Evolutionary conservation across 2,329 filamentous ascomycete species (phyloP).

Genomic region (Cladosporium sp.): DNA sequence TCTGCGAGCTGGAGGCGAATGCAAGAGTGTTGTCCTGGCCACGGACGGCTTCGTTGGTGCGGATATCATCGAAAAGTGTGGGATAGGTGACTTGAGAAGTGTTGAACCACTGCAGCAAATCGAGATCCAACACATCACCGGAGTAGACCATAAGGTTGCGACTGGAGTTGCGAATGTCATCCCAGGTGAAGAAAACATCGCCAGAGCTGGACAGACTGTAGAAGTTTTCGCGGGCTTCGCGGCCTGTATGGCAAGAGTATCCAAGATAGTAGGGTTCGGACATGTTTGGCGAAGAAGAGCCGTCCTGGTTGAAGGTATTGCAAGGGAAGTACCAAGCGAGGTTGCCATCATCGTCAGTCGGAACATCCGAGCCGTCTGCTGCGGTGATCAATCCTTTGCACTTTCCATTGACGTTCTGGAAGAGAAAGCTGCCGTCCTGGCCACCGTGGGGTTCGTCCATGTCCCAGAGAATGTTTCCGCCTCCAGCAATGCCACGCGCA

Average conservation of each 20-base stretch:
- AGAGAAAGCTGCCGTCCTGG: constrained; percentile 93
- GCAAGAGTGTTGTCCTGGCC: constrained; percentile 87
- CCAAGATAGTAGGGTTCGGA: constrained; percentile 75
- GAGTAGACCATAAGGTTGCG: constrained; percentile 94
- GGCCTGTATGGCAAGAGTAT: constrained; percentile 82
- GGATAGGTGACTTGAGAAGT: constrained; percentile 72
- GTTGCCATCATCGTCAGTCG: constrained; percentile 67
- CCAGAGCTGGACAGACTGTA: constrained; percentile 68
- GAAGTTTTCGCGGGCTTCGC: constrained; percentile 64
- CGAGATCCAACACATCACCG: constrained; percentile 84
- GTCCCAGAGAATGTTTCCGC: constrained; percentile 81
- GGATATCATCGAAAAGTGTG: constrained; percentile 72
- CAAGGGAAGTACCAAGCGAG: constrained; percentile 98
- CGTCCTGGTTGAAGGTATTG: constrained; percentile 87
- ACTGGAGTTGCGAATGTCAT: constrained; percentile 81
- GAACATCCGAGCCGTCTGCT: constrained; percentile 69
- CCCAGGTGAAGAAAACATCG: constrained; percentile 95
- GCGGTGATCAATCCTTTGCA: constrained; percentile 87
- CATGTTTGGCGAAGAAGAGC: constrained; percentile 70
- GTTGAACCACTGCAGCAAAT: constrained; percentile 90
- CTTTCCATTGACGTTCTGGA: constrained; percentile 96
- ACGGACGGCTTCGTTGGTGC: constrained; percentile 65
- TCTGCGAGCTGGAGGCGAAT: constrained; percentile 67
- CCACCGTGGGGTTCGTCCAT: constrained; percentile 76
- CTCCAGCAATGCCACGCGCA: constrained; percentile 70